phyloP scores from a whole-genome alignment of 371 early-diverging fungal genomes.

The Gilbertella persicaria region DNA sequence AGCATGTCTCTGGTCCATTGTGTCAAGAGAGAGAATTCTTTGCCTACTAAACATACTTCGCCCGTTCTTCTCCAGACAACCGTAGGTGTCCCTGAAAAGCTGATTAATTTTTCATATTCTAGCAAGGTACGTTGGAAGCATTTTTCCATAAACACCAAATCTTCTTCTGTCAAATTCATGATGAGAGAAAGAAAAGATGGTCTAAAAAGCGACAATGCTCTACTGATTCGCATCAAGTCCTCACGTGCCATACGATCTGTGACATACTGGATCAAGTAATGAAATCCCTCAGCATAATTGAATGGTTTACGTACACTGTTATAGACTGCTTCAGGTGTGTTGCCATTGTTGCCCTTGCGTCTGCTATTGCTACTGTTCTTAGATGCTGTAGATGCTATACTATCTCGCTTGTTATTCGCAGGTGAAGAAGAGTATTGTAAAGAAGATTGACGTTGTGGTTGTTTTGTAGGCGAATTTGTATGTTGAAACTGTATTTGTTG shows the following conservation, averaged over 20 bases:
- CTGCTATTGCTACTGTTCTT: slow-evolving; percentile 18
- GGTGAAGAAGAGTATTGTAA: not conserved
- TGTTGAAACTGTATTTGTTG: not conserved
- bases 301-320: slow-evolving; percentile 73
- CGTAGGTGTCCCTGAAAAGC: slow-evolving; percentile 91
- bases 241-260: slow-evolving; percentile 82
- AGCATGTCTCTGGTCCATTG: slow-evolving; percentile 85
- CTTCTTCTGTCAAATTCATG: slow-evolving; percentile 90
- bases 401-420: slow-evolving; percentile 17
- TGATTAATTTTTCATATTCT: slow-evolving; percentile 61
- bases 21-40: slow-evolving; percentile 89
- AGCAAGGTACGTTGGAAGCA: slow-evolving; percentile 88
- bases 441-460: not conserved
- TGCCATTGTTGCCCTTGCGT: slow-evolving; percentile 38
- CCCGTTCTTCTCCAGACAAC: slow-evolving; percentile 95
- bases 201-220: slow-evolving; percentile 85
- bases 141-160: slow-evolving; percentile 91
- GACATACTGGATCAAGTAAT: slow-evolving; percentile 79
- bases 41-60: slow-evolving; percentile 89
- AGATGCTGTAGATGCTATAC: slow-evolving; percentile 12
- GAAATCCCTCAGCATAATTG: slow-evolving; percentile 90
- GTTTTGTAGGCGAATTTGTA: not conserved
- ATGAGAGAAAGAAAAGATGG: slow-evolving; percentile 90
- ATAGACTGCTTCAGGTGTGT: slow-evolving; percentile 63
- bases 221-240: slow-evolving; percentile 86